Evolutionary conservation across 2,329 filamentous ascomycete species (phyloP), one percentile per base, ranked within the genome.

Genomic region (Botrytis porri): DNA sequence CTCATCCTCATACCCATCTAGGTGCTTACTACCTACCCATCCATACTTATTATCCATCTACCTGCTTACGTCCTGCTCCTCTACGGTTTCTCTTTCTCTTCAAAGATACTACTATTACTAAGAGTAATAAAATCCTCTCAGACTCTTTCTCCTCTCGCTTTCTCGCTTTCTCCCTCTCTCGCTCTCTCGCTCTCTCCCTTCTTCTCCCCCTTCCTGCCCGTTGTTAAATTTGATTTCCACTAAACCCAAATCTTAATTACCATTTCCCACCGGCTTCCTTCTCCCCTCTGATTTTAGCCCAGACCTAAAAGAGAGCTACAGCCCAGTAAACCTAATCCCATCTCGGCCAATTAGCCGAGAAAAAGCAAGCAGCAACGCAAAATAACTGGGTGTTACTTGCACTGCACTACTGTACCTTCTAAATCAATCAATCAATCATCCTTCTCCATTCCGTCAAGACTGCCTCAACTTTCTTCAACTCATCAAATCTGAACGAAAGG

Each of bases 371-470:
- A 45, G 61, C 61, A 64, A 51, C 43, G 61, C 61, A 63, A 43
- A 57, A 63, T 66, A 48, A 48, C 22, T 66, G 63, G 63, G 32
- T n/a, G 32, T n/a, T 20, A 66, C 43, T 63, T 51, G 43, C 63
- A 39, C 43, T 29, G 43, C 63, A 20, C 32, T 48, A 62, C 57
- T 39, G 39, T 62, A 48, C 67, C 67, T 70, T 61, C 67, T 60
- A 57, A 70, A 59, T 70, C 67, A 70, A 59, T 70, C 67, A 70
- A 59, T 70, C 67, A 70, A 70, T 70, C 67, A 70, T 39, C 67
- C 59, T 70, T 62, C 67, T 70, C 54, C 25, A 45, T 57, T 39
- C 51, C 45, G 39, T 70, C 57, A 61, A 70, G 39, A 61, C n/a
- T 70, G 54, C 67, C 69, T 70, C 57, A 70, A 63, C 59, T 63